Base-by-base conservation (phyloP, 305 asterid genomes). In the Fraxinus floribunda region DNA sequence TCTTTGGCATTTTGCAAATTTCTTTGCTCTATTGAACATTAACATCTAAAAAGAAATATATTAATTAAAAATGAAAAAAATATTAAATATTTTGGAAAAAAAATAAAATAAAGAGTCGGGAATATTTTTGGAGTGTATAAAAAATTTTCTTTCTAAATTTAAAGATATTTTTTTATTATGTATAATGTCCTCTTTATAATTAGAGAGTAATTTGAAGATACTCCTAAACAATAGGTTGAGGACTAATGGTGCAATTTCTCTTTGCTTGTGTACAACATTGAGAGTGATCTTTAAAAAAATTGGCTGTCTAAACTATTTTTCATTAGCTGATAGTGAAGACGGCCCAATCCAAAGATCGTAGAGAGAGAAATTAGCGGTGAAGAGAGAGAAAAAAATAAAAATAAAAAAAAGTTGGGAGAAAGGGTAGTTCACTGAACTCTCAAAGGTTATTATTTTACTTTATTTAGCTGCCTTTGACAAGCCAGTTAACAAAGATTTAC, bases 401-500 rank as follows among this genome's bases (percentile, higher is more conserved):
- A 30, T 3, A 3, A 30, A 20, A 44, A 44, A 16, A 46, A 3
- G 39, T 1, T 38, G 10, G 41, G 41, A 7, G 68, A 80, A 73
- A 81, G 64, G 73, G 78, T n/a, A 8, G 3, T 26, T 75, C 77
- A 41, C 75, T 81, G 60, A 49, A 83, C 81, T 83, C 71, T 81
- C 79, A 79, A 79, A 34, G n/a, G 52, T 68, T 41, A 35, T 49
- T 39, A 9, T n/a, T 8, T 29, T 3, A 26, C 41, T 44, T 38
- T 30, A 11, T 74, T 66, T 26, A 22, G 74, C 36, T 66, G 35
- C 74, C 5, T 22, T 22, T 66, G 74, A 66, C 35, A 66, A 11
- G 20, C 30, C 77, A 79, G 15, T 35, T 52, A 71, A 29, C 41
- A 55, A 78, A 55, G 62, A 78, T 66, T 66, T 26, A 16, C 70